phyloP scores from a whole-genome alignment of 1,284 basidiomycete species.

The Cerrena zonata region DNA sequence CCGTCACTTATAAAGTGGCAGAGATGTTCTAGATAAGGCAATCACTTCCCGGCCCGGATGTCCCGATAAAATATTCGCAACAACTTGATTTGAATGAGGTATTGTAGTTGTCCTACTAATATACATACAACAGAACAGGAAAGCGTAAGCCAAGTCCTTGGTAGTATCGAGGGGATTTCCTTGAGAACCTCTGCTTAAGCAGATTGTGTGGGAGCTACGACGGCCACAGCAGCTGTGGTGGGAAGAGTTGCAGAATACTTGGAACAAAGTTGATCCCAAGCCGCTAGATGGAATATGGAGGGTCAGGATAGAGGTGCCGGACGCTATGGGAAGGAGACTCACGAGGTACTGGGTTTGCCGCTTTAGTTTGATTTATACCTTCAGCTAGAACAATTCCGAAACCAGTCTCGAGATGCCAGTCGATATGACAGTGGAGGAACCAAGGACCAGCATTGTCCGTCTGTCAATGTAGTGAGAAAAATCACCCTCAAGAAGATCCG shows the following conservation, averaged over 20 bases:
- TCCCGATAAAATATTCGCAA: no score
- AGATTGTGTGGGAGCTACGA: no score
- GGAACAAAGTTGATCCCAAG: conserved; percentile 15
- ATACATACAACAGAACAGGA: no score
- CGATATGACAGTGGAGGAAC: conserved; percentile 30
- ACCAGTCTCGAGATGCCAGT: conserved; percentile 25
- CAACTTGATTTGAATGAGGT: no score
- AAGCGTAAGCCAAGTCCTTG: no score
- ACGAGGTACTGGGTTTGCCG: conserved; percentile 14
- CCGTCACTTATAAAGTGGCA: no score
- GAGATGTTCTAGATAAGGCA: no score
- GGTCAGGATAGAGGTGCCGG: neutral
- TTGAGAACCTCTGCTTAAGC: no score
- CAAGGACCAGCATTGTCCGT: conserved; percentile 27
- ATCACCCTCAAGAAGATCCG: neutral
- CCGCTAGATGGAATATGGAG: conserved; percentile 1
- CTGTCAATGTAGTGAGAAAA: conserved; percentile 3
- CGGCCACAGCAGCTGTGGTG: no score
- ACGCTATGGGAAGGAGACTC: neutral
- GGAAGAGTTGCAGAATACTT: conserved; percentile 9
- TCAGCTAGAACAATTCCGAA: conserved; percentile 27
- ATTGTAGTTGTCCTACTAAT: no score
- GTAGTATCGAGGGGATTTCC: no score
- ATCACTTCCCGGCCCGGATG: no score
- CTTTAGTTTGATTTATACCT: conserved; percentile 15